Percentiles rank a stretch among this genome's conserved stretches.
These are phyloP conservation scores for Carallia pectinifolia DNA, from an alignment of 345 rosid genomes.

Conservation along the genomic window DNA sequence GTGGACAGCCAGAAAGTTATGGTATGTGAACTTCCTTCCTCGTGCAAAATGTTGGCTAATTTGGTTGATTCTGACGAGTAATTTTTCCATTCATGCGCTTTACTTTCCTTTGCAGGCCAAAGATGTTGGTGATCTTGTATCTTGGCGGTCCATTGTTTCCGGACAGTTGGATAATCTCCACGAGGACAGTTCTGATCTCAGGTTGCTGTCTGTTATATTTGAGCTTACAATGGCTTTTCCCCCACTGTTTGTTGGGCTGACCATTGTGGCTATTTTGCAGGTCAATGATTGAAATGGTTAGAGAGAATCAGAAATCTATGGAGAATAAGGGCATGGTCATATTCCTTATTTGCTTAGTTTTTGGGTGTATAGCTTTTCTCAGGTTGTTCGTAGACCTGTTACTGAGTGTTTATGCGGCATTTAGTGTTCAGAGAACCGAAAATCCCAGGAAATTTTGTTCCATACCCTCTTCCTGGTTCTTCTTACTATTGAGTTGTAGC, in stretches of 20 bases:
- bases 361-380: constrained; percentile 53
- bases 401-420: constrained; percentile 33
- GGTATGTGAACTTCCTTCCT: constrained; percentile 36
- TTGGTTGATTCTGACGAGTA: neutral
- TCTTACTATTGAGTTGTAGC: constrained; percentile 46
- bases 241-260: neutral
- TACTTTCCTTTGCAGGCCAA: constrained; percentile 44
- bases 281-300: constrained; percentile 49
- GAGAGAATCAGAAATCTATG: constrained; percentile 49
- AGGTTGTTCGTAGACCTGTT: constrained; percentile 48
- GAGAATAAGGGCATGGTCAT: constrained; percentile 77
- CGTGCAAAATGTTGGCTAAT: neutral
- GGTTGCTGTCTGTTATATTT: constrained; percentile 34
- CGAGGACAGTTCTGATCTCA: constrained; percentile 52
- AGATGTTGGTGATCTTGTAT: constrained; percentile 62
- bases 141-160: constrained; percentile 66
- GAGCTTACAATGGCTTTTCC: too few species aligned
- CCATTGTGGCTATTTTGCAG: constrained; percentile 34
- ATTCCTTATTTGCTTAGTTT: constrained; percentile 53
- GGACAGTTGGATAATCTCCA: constrained; percentile 40
- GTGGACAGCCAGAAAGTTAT: constrained; percentile 45
- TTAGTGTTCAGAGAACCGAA: too few species aligned
- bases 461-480: constrained; percentile 51
- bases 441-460: constrained; percentile 59
- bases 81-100: constrained; percentile 3